Base-by-base conservation (phyloP, 2,329 filamentous ascomycete genomes). In the Aspergillus tubingensis region DNA sequence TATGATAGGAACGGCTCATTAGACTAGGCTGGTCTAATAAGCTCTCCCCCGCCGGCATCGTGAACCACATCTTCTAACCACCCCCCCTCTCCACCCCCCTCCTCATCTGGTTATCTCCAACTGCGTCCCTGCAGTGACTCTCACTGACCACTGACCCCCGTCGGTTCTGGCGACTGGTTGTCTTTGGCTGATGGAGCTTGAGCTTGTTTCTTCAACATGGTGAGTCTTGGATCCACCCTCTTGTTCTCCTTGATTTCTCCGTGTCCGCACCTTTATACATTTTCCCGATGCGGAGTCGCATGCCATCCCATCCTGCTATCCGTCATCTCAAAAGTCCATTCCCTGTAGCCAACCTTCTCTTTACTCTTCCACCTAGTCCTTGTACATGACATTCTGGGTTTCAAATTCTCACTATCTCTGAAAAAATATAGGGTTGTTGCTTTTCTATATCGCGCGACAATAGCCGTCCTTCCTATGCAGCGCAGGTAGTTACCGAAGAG, bases 391-490 rank as follows among this genome's bases (percentile, higher is more conserved):
- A n/a, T 27, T 19, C 25, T 52, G 30, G 30, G n/a, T n/a, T 13
- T 25, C 11, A n/a, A 39, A 23, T 47, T 15, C 25, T 32, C 21
- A 8, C 56, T 7, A n/a, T 43, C 15, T 36, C 44, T 41, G 32
- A 13, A 36, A 36, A 36, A 23, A 8, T 19, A 57, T 58, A 79
- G 77, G 77, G 77, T 67, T 79, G 76, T 68, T 78, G 76, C 65
- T 68, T 73, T 53, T 79, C 76, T 58, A 62, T 66, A 63, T 75
- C 75, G 70, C 76, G 70, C 71, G 70, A 74, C 63, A 62, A 67
- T 56, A 53, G 67, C 56, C 65, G 67, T 59, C 54, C 66, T 38
- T 67, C 66, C 15, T 67, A 73, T 62, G 50, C 69, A n/a, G 59
- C 60, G 54, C 66, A 63, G 54, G 65, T 60, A 58, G 54, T 65